phyloP scores from a whole-genome alignment of 352 stramenopile genomes.

The Peronosclerospora sorghi region DNA sequence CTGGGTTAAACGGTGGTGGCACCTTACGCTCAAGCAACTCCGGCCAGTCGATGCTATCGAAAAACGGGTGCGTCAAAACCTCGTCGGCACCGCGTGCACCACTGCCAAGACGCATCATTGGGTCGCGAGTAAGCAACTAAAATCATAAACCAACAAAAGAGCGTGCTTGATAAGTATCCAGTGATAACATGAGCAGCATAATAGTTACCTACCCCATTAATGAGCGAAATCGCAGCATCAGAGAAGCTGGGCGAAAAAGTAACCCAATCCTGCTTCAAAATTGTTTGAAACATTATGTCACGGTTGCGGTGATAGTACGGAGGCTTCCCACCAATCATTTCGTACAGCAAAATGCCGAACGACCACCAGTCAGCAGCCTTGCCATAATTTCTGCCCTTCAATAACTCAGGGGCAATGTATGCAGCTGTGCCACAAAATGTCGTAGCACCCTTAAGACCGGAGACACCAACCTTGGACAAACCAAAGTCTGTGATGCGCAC shows the following conservation, averaged over 20 bases:
- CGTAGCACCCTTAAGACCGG: constrained; percentile 74
- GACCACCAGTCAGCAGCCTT: constrained; percentile 92
- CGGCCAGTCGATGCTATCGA: constrained; percentile 86
- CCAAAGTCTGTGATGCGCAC: constrained; percentile 93
- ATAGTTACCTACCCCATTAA: constrained; percentile 84
- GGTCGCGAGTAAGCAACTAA: constrained; percentile 93
- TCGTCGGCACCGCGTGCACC: constrained; percentile 83
- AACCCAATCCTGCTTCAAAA: constrained; percentile 88
- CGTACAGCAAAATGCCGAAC: constrained; percentile 91
- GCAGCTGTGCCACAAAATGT: constrained; percentile 91
- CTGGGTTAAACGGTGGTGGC: constrained; percentile 80
- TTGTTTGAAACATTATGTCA: constrained; percentile 89
- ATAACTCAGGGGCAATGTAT: constrained; percentile 88
- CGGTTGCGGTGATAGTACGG: constrained; percentile 87
- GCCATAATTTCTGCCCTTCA: constrained; percentile 85
- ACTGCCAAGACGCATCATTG: constrained; percentile 90
- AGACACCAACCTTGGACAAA: constrained; percentile 87
- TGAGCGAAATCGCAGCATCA: constrained; percentile 77
- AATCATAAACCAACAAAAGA: constrained; percentile 12
- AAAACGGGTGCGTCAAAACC: constrained; percentile 88
- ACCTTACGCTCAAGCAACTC: constrained; percentile 77
- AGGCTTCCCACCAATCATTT: constrained; percentile 90
- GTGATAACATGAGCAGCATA: background rate
- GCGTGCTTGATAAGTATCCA: background rate
- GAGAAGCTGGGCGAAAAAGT: constrained; percentile 93